phyloP scores from a whole-genome alignment of 2,329 filamentous ascomycete species.

The Monascus ruber region DNA sequence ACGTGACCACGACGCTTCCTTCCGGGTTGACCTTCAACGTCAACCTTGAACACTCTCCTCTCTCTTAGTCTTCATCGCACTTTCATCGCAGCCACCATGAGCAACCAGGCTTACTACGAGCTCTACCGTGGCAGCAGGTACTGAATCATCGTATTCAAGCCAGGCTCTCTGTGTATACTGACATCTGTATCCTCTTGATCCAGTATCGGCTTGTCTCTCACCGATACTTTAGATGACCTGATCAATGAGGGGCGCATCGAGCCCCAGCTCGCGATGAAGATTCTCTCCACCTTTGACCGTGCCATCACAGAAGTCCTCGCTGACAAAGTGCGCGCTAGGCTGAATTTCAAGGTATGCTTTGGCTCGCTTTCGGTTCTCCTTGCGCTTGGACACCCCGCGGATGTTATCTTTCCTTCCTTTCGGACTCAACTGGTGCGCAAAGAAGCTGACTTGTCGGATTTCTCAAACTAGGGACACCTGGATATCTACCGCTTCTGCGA shows the following conservation, averaged over 20 bases:
- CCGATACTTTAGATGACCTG: conserved; percentile 92
- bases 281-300: conserved; percentile 88
- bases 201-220: conserved; percentile 86
- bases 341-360: conserved; percentile 77
- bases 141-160: conserved; percentile 7
- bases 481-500: conserved; percentile 99
- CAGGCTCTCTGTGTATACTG: conserved; percentile 9
- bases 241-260: conserved; percentile 93
- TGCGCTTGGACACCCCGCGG: neutral
- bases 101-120: conserved; percentile 63
- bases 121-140: conserved; percentile 98
- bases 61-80: conserved; percentile 3
- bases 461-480: conserved; percentile 62
- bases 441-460: conserved; percentile 7
- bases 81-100: conserved; percentile 23
- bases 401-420: neutral
- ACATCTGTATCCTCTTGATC: conserved; percentile 9
- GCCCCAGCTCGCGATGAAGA: conserved; percentile 97
- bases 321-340: conserved; percentile 79
- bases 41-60: neutral
- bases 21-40: no score
- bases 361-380: conserved; percentile 6
- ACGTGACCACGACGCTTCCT: neutral
- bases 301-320: conserved; percentile 83
- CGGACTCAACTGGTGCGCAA: neutral